These are phyloP conservation scores for Boletus fagicola DNA, from an alignment of 768 basidiomycete species.

Conservation along the genomic window DNA sequence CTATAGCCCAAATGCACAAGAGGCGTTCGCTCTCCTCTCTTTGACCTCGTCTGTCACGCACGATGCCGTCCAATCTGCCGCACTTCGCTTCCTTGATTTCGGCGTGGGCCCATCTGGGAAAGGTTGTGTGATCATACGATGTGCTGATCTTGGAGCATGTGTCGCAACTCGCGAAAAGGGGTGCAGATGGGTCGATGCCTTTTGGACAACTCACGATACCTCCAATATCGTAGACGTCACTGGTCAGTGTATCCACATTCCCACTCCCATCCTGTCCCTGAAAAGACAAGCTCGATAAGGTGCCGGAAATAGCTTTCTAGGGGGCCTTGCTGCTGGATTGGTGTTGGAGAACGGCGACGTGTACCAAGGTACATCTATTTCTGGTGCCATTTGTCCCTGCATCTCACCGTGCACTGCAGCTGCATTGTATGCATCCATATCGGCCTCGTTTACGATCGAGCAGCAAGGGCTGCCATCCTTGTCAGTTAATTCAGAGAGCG, in stretches of 20 bases:
- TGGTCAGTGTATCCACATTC: constrained; percentile 41
- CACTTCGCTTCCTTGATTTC: constrained; percentile 56
- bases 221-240: constrained; percentile 76
- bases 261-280: constrained; percentile 2
- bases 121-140: constrained; percentile 71
- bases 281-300: constrained; percentile 42
- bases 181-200: constrained; percentile 70
- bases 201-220: constrained; percentile 51
- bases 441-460: constrained; percentile 81
- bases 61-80: constrained; percentile 63
- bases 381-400: constrained; percentile 1
- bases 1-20: constrained; percentile 80
- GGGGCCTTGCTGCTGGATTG: constrained; percentile 78
- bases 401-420: constrained; percentile 43
- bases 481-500: constrained; percentile 27
- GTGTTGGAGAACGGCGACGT: constrained; percentile 53
- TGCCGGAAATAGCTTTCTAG: constrained; percentile 89
- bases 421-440: constrained; percentile 69
- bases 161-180: constrained; percentile 44
- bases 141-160: constrained; percentile 72
- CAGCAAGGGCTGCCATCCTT: constrained; percentile 72
- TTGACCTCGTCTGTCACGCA: constrained; percentile 43
- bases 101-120: constrained; percentile 49
- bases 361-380: constrained; percentile 53
- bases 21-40: constrained; percentile 69